Percentiles rank a stretch among this genome's conserved stretches.
These are phyloP conservation scores for Sphaerulina musiva DNA, from an alignment of 2,329 filamentous ascomycete genomes.

Conservation along the genomic window DNA sequence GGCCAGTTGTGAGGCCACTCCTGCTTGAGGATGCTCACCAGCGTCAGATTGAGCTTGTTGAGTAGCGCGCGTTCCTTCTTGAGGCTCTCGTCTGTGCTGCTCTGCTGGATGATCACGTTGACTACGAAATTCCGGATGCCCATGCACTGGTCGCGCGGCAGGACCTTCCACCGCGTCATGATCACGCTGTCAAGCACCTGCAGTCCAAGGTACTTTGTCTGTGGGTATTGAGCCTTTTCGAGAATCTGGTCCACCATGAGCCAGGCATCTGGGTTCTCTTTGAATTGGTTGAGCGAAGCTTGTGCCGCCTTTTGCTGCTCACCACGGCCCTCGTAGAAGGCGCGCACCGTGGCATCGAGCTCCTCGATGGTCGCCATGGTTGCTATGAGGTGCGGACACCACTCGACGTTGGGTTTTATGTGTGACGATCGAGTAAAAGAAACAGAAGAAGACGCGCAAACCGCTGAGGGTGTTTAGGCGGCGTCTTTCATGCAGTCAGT, in stretches of 20 bases:
- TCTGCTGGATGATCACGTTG: constrained; percentile 94
- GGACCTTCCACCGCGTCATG: constrained; percentile 96
- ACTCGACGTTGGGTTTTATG: constrained; percentile 21
- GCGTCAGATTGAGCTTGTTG: constrained; percentile 96
- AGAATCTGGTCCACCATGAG: constrained; percentile 95
- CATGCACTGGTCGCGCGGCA: constrained; percentile 91
- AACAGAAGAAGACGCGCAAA: constrained; percentile 27
- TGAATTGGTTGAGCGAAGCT: constrained; percentile 91
- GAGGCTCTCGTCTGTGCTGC: constrained; percentile 79
- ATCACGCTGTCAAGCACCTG: constrained; percentile 98
- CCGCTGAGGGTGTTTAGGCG: constrained; percentile 24
- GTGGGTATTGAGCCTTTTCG: constrained; percentile 82
- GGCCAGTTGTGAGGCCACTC: constrained; percentile 99
- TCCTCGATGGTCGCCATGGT: constrained; percentile 72
- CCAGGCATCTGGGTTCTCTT: constrained; percentile 98
- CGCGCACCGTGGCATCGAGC: constrained; percentile 91
- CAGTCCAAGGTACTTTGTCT: constrained; percentile 94
- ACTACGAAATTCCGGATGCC: constrained; percentile 99
- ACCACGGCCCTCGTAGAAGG: constrained; percentile 95
- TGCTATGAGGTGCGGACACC: constrained; percentile 19
- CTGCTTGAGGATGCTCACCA: constrained; percentile 96
- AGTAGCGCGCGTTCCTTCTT: constrained; percentile 79
- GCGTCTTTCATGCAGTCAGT: constrained; percentile 25
- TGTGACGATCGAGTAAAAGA: constrained; percentile 15
- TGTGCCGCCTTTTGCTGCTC: constrained; percentile 96